Evolutionary conservation across 2,329 filamentous ascomycete genomes (phyloP).

Genomic region (Phyllosticta citribraziliensis): DNA sequence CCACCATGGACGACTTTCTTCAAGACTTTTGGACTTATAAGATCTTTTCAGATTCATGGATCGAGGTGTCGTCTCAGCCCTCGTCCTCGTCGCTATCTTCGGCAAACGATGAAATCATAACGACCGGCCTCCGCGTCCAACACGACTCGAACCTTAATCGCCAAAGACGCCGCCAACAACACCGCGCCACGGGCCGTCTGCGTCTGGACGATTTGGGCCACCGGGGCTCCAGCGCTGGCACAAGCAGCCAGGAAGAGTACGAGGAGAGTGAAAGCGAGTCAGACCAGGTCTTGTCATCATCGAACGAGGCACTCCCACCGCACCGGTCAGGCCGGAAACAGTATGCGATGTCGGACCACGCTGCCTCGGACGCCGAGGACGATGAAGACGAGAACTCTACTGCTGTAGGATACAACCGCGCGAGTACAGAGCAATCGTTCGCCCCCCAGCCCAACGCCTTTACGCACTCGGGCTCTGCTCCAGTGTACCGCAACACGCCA

Average conservation of each 20-base stretch:
- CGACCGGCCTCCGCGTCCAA: conserved; percentile 72
- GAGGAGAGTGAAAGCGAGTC: conserved; percentile 89
- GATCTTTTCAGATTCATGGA: conserved; percentile 65
- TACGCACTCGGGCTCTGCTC: conserved; percentile 62
- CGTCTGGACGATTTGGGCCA: conserved; percentile 19
- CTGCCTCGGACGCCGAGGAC: conserved; percentile 26
- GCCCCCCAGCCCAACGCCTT: conserved; percentile 88
- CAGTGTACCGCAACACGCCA: conserved; percentile 33
- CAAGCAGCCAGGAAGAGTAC: conserved; percentile 86
- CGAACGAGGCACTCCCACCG: conserved; percentile 46
- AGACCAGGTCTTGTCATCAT: conserved; percentile 58
- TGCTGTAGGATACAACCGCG: conserved; percentile 56
- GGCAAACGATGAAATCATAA: conserved; percentile 78
- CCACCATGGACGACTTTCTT: conserved; percentile 8
- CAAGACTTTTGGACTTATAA: conserved; percentile 11
- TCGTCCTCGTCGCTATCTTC: conserved; percentile 89
- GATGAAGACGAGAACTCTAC: conserved; percentile 61
- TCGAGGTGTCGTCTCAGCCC: conserved; percentile 85
- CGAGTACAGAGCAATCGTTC: conserved; percentile 49
- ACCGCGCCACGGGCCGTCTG: conserved; percentile 25
- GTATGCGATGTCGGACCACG: conserved; percentile 27
- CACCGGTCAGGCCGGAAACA: conserved; percentile 18
- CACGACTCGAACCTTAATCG: conserved; percentile 52
- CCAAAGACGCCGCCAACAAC: conserved; percentile 37
- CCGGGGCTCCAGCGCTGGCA: conserved; percentile 28